These are phyloP conservation scores for Colletotrichum sublineola DNA, from an alignment of 2,329 filamentous ascomycete genomes.

Conservation along the genomic window DNA sequence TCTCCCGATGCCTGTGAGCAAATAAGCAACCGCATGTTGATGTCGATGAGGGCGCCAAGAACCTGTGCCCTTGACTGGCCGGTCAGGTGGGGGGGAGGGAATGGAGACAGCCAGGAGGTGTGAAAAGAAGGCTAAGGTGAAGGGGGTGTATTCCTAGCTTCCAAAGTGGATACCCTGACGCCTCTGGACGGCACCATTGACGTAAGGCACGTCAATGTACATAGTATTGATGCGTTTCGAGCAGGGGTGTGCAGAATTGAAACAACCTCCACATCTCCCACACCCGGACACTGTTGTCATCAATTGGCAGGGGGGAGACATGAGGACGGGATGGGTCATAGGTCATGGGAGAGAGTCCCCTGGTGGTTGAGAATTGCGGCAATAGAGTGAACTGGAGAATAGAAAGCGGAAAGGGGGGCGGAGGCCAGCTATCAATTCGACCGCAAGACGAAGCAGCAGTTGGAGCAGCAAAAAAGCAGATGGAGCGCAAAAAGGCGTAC, in stretches of 20 bases:
- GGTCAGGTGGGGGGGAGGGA: neutral
- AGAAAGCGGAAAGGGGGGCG: slow-evolving; percentile 16
- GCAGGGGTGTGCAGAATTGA: slow-evolving; percentile 40
- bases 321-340: neutral
- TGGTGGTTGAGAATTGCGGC: slow-evolving; percentile 14
- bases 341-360: slow-evolving; percentile 6
- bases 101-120: neutral
- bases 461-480: neutral
- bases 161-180: slow-evolving; percentile 17
- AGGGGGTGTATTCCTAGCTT: slow-evolving; percentile 16
- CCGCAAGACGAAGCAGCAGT: neutral
- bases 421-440: slow-evolving; percentile 17
- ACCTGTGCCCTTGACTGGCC: slow-evolving; percentile 11
- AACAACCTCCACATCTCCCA: slow-evolving; percentile 39
- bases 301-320: slow-evolving; percentile 29
- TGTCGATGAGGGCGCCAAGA: slow-evolving; percentile 38
- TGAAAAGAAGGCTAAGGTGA: slow-evolving; percentile 2
- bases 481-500: neutral
- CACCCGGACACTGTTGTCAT: slow-evolving; percentile 38
- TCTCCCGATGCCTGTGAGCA: neutral
- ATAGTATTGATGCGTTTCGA: slow-evolving; percentile 41
- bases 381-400: slow-evolving; percentile 24
- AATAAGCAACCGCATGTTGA: slow-evolving; percentile 39
- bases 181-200: slow-evolving; percentile 36
- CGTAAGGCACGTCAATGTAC: slow-evolving; percentile 39